These are phyloP conservation scores for Colletotrichum sp. DNA, from an alignment of 2,329 filamentous ascomycete species.

Conservation along the genomic window DNA sequence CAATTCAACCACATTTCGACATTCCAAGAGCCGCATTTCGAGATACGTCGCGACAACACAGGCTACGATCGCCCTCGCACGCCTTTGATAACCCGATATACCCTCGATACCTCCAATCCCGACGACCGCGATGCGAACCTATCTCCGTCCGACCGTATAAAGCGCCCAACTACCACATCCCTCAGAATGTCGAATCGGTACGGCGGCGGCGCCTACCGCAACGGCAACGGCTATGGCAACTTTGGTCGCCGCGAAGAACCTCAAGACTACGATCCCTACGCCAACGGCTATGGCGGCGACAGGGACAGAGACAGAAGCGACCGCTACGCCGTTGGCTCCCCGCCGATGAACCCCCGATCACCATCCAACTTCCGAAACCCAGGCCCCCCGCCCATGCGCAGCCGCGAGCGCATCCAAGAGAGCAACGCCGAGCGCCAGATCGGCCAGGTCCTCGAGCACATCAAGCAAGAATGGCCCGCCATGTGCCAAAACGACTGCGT, in stretches of 20 bases:
- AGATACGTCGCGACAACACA: not conserved
- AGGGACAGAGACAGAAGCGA: conserved; percentile 42
- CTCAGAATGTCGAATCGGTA: conserved; percentile 23
- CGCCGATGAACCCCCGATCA: conserved; percentile 26
- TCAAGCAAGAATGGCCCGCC: conserved; percentile 88
- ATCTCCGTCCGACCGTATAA: not conserved
- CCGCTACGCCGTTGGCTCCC: conserved; percentile 41
- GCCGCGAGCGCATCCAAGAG: conserved; percentile 36
- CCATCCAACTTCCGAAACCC: conserved; percentile 34
- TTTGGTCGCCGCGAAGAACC: conserved; percentile 59
- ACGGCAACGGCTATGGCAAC: conserved; percentile 45
- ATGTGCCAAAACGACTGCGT: conserved; percentile 90
- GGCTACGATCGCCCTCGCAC: not conserved
- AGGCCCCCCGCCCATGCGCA: conserved; percentile 30
- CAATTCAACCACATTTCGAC: not conserved
- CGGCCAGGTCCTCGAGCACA: conserved; percentile 75
- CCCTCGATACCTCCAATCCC: not conserved
- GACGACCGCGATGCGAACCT: conserved; percentile 16
- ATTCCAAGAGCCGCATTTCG: not conserved
- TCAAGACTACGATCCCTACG: conserved; percentile 54
- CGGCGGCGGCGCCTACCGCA: conserved; percentile 44
- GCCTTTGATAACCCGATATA: not conserved
- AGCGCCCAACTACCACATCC: conserved; percentile 1
- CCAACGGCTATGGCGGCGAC: conserved; percentile 44
- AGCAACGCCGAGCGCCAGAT: conserved; percentile 63